Evolutionary conservation across 2,329 filamentous ascomycete genomes (phyloP), one percentile per base, ranked within the genome.

Genomic region (Westerdykella ornata): DNA sequence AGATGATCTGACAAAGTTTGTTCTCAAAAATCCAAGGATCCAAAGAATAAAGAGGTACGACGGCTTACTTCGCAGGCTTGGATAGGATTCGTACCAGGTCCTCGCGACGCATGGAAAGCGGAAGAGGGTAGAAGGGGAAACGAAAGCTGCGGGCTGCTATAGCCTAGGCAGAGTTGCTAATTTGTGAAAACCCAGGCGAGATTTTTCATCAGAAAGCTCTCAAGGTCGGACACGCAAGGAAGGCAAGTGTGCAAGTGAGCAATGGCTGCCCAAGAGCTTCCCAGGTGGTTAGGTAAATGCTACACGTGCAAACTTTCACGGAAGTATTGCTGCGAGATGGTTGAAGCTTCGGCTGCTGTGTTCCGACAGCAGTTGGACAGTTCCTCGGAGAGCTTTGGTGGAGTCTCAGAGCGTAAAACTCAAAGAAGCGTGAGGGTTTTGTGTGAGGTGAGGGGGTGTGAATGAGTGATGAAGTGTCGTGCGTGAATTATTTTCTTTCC

Each of bases 51-150:
- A 43, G 16, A 46, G 36, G 19, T 44, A 22, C 41, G 35, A 19
- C 8, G n/a, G 73, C 85, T 66, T 72, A 94, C 88, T 94, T 94
- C 70, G 87, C 86, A 66, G 88, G 88, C 77, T 92, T 92, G 67
- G 87, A 94, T 60, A 95, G 81, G 75, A 94, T 92, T 73, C 88
- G 85, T 66, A 94, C 80, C 64, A 94, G 81, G 72, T 94, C 86
- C 73, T 83, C 85, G 69, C 78, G 83, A 84, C 81, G 89, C 88
- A 95, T 95, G 82, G 81, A 86, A 68, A 51, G 53, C 49, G 49
- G 58, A 46, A 41, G 37, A 33, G 49, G 47, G 22, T 42, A 40
- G 50, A 39, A 42, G 51, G 48, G 38, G 41, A 45, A 43, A 38
- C 40, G 43, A 53, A 56, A 15, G 30, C 62, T 65, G 61, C 61